Evolutionary conservation across 208 protist species (phyloP), one percentile per base, ranked within the genome.

Genomic region (Leishmania arabica): DNA sequence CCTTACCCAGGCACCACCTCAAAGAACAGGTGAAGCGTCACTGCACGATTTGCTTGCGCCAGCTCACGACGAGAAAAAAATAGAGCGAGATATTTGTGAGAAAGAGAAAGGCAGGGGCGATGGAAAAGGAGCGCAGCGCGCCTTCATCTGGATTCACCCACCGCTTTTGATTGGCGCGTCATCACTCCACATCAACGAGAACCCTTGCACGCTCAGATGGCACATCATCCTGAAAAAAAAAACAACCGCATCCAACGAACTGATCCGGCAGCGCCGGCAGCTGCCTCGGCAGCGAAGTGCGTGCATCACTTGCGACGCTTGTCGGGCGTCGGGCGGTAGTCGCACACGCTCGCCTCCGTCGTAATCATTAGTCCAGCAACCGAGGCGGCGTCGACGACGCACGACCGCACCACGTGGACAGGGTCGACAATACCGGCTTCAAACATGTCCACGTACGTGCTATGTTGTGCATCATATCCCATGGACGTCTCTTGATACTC

Each of bases 331-430:
- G 82, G 78, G 40, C 86, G 84, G 81, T 92, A 95, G 84, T 98
- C 96, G 82, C 94, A 97, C 4, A 99, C 94, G 83, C 98, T 98
- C n/a, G 95, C 97, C 89, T 99, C 99, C 24, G 99, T 99, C 7
- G 99, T 99, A 83, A 99, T 99, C 98, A 99, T 99, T 37, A 99
- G 87, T 0, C 98, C 98, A 8, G 99, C 98, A 3, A 99, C 98
- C 31, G 95, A 99, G 6, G 98, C 86, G 37, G 99, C 98, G 84
- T 99, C 99, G 37, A 99, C 84, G 4, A 99, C 92, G 64, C 99
- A 99, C 13, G 98, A 99, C 31, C 94, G 91, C 78, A 99, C 99
- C 31, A 99, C 99, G 91, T 99, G 99, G 31, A 99, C 97, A 72
- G 99, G 99, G 92, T 99, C 99, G 72, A 99, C 98, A 88, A 99